Conservation (phyloP, 257 asterid genomes). For the Nicotiana sylvestris region DNA sequence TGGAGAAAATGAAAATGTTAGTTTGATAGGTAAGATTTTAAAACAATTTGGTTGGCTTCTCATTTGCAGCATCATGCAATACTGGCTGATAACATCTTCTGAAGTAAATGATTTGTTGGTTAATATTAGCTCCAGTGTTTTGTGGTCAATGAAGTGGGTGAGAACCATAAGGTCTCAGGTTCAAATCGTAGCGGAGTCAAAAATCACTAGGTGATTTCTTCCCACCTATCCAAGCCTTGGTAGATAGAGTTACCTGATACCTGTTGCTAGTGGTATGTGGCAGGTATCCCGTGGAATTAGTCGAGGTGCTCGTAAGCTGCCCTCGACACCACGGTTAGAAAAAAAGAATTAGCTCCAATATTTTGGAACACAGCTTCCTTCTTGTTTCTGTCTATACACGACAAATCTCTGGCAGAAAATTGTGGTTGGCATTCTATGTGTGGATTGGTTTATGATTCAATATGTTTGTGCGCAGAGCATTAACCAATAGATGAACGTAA, state of each 20-base stretch:
- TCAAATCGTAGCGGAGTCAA: no score
- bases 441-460: neutral
- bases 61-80: neutral
- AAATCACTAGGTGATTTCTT: no score
- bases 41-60: neutral
- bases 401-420: neutral
- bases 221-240: no score
- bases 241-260: no score
- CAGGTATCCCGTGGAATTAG: no score
- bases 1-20: neutral
- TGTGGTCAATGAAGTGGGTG: no score
- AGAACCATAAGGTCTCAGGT: no score
- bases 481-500: neutral
- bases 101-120: neutral
- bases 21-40: neutral
- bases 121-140: neutral
- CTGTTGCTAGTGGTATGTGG: no score
- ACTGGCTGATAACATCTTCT: neutral
- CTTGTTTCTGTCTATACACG: neutral
- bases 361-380: neutral
- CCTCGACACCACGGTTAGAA: no score
- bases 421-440: neutral
- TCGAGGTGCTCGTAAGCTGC: no score
- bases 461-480: neutral
- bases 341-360: neutral